A percentile compares a stretch with the other conserved stretches of the same genome.
Conservation (phyloP, 1,284 basidiomycete genomes). For the Leccinum solheimii region DNA sequence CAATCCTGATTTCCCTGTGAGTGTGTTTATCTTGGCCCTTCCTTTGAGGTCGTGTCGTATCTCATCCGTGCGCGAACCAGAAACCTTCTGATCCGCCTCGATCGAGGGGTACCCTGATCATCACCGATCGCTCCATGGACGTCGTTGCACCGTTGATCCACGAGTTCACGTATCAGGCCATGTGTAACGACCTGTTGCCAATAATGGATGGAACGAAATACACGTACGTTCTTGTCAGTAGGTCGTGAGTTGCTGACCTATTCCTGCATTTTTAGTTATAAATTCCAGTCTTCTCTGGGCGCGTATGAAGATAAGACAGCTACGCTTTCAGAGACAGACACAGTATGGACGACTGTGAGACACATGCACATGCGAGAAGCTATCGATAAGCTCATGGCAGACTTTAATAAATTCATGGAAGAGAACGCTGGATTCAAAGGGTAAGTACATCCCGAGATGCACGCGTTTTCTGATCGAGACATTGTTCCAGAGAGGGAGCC, state of each 20-base stretch:
- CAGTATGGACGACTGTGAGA: constrained; percentile 88
- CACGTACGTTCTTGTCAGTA: constrained; percentile 53
- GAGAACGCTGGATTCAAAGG: constrained; percentile 92
- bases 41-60: neutral
- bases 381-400: constrained; percentile 92
- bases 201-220: constrained; percentile 88
- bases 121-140: constrained; percentile 97
- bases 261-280: constrained; percentile 56
- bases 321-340: constrained; percentile 81
- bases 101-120: constrained; percentile 82
- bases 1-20: constrained; percentile 85
- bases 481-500: constrained; percentile 61
- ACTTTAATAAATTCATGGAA: constrained; percentile 92
- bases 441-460: constrained; percentile 42
- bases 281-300: constrained; percentile 83
- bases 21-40: constrained; percentile 17
- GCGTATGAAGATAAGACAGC: constrained; percentile 87
- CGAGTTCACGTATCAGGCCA: constrained; percentile 99
- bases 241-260: constrained; percentile 1
- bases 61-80: constrained; percentile 36
- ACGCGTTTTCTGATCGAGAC: neutral
- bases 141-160: constrained; percentile 88
- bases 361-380: constrained; percentile 99
- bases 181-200: constrained; percentile 92
- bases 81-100: constrained; percentile 66